Base-by-base conservation (phyloP, 331 rosid species). In the Arachis monticola region DNA sequence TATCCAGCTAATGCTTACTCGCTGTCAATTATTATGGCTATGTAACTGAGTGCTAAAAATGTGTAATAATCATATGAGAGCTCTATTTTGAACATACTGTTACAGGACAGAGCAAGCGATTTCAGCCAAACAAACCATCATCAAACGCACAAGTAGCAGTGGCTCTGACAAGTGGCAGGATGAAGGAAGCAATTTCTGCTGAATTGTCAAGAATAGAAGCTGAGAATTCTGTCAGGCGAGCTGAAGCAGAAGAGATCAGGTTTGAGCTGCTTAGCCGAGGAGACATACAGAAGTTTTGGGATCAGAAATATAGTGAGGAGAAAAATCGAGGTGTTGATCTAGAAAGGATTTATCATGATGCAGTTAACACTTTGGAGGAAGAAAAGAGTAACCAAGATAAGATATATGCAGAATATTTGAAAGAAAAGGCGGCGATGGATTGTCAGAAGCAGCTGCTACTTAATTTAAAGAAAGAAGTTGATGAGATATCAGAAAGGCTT, bases 121-220 rank as follows among this genome's bases (percentile, higher is more conserved):
- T 94, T 78, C 99, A 94, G 77, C 97, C 99, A 73, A 88, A 87
- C 73, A 90, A 86, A 44, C 99, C 99, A 74, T 83, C 92, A 60
- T 90, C 92, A 44, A 88, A 84, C 78, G 96, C 97, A 69, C 99
- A 94, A 84, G 97, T 89, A 68, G 93, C 92, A 8, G 96, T 94
- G 62, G 87, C 96, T 30, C 76, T 92, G 82, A 79, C 87, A 77
- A 86, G 93, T 78, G 96, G 97, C 81, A 86, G 92, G 83, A 87
- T 92, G 86, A 52, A 73, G 17, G 88, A 88, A 58, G 88, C 84
- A 79, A 85, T 87, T 72, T 64, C 80, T 62, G 53, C 68, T 72
- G 99, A 94, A 64, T 67, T 92, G 70, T 85, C 79, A 55, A 92
- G 96, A 83, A 76, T 86, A 71, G 87, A 86, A 80, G 87, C 85